Percentiles rank a stretch among this genome's conserved stretches.
These are phyloP conservation scores for Septoria linicola DNA, from an alignment of 2,329 filamentous ascomycete species.

Conservation along the genomic window DNA sequence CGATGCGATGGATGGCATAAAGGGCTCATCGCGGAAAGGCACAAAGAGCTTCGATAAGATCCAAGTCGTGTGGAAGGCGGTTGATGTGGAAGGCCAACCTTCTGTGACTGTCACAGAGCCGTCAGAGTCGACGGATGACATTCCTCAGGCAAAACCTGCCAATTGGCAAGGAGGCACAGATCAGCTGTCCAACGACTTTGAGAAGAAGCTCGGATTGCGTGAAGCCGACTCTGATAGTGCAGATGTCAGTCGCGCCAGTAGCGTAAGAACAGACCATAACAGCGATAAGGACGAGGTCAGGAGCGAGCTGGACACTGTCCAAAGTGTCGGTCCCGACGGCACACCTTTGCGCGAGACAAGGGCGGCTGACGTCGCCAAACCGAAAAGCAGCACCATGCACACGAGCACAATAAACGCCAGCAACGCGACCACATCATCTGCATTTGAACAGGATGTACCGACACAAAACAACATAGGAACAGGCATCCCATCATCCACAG, in stretches of 20 bases:
- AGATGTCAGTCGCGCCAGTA: conserved; percentile 70
- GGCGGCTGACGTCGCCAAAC: not conserved
- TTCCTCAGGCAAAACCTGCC: conserved; percentile 67
- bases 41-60: conserved; percentile 77
- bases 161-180: conserved; percentile 68
- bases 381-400: not conserved
- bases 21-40: conserved; percentile 81
- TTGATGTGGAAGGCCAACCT: conserved; percentile 30
- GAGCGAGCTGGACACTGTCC: conserved; percentile 31
- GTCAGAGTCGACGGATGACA: conserved; percentile 58
- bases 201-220: conserved; percentile 68
- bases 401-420: not conserved
- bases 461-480: not conserved
- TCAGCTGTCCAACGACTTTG: conserved; percentile 35
- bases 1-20: conserved; percentile 88
- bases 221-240: conserved; percentile 64
- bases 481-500: conserved; percentile 23
- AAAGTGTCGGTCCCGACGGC: conserved; percentile 23
- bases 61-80: conserved; percentile 75
- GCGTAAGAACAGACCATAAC: conserved; percentile 45
- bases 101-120: conserved; percentile 62
- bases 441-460: conserved; percentile 19
- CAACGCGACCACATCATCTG: conserved; percentile 5
- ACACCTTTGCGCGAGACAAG: conserved; percentile 7
- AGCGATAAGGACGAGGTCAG: conserved; percentile 28